Evolutionary conservation across 2,329 filamentous ascomycete species (phyloP).

Genomic region (Mycosphaerella arachidis): DNA sequence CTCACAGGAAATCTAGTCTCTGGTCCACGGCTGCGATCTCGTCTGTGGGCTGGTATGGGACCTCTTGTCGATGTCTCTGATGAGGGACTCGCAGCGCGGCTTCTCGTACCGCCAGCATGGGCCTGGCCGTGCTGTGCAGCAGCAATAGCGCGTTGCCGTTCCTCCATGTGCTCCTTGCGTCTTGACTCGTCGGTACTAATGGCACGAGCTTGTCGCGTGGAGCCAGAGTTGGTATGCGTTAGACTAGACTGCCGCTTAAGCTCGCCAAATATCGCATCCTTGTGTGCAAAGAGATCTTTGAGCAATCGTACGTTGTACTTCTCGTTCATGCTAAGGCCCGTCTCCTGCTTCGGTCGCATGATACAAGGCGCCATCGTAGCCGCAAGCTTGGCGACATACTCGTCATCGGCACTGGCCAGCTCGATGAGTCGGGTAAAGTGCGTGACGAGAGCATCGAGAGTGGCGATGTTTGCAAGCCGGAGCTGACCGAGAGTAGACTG

Average conservation of each 20-base stretch:
- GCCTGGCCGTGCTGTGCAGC: constrained; percentile 36
- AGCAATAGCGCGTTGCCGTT: constrained; percentile 75
- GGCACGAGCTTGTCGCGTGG: constrained; percentile 63
- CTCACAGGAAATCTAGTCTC: constrained; percentile 75
- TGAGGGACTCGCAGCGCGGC: constrained; percentile 46
- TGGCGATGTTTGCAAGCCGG: constrained; percentile 93
- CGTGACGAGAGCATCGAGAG: constrained; percentile 95
- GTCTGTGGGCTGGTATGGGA: constrained; percentile 54
- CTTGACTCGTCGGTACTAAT: constrained; percentile 96
- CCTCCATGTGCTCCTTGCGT: constrained; percentile 88
- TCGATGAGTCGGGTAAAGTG: constrained; percentile 97
- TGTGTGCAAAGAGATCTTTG: constrained; percentile 86
- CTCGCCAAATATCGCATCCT: constrained; percentile 91
- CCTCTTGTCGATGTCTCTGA: constrained; percentile 35
- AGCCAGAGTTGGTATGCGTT: constrained; percentile 58
- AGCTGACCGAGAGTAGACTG: constrained; percentile 95
- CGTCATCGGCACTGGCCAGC: constrained; percentile 89
- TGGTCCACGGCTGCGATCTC: constrained; percentile 67
- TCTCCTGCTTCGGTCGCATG: constrained; percentile 80
- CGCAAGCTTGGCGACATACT: constrained; percentile 71
- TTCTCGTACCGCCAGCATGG: constrained; percentile 20
- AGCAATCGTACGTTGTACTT: constrained; percentile 87
- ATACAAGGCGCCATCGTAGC: constrained; percentile 76
- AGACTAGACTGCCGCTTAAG: constrained; percentile 83
- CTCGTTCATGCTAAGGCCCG: constrained; percentile 89